A percentile compares a stretch with the other conserved stretches of the same genome.
phyloP scores from a whole-genome alignment of 2,329 filamentous ascomycete species.

The Thielaviopsis euricoi region DNA sequence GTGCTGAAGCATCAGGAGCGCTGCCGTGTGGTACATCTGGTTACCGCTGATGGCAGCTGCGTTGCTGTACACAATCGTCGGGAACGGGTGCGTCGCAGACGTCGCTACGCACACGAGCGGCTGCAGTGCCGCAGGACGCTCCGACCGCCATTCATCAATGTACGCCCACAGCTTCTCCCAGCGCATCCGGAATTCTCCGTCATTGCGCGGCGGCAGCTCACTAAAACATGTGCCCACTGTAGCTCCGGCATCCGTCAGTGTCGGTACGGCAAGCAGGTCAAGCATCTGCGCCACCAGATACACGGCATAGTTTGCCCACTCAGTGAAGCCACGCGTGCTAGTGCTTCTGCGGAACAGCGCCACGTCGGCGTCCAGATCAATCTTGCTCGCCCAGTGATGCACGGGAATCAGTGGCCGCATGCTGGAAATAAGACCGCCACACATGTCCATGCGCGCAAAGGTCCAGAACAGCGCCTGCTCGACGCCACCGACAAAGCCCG shows the following conservation, averaged over 20 bases:
- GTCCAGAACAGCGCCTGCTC: slow-evolving; percentile 38
- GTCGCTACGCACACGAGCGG: slow-evolving; percentile 21
- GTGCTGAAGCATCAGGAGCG: slow-evolving; percentile 32
- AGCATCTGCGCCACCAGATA: slow-evolving; percentile 30
- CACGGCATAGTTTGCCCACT: slow-evolving; percentile 34
- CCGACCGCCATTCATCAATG: slow-evolving; percentile 25
- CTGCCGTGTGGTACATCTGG: slow-evolving; percentile 36
- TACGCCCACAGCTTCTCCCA: slow-evolving; percentile 25
- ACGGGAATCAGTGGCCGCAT: slow-evolving; percentile 32
- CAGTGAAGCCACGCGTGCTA: slow-evolving; percentile 21
- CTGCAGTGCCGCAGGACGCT: slow-evolving; percentile 21
- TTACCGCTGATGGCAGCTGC: slow-evolving; percentile 36
- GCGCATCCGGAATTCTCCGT: slow-evolving; percentile 15
- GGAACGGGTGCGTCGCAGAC: slow-evolving; percentile 30
- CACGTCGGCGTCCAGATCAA: slow-evolving; percentile 18
- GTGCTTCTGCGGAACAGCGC: slow-evolving; percentile 20
- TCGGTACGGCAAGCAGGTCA: slow-evolving; percentile 20
- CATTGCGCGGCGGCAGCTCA: slow-evolving; percentile 12
- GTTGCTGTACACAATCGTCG: slow-evolving; percentile 32
- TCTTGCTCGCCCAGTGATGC: slow-evolving; percentile 26
- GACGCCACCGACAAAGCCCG: slow-evolving; percentile 32
- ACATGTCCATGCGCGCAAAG: slow-evolving; percentile 37
- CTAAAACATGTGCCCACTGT: slow-evolving; percentile 5
- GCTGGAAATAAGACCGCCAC: slow-evolving; percentile 34
- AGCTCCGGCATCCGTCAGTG: slow-evolving; percentile 12